These are phyloP conservation scores for Cantharellus cinnabarinus DNA, from an alignment of 768 basidiomycete species.

Conservation along the genomic window DNA sequence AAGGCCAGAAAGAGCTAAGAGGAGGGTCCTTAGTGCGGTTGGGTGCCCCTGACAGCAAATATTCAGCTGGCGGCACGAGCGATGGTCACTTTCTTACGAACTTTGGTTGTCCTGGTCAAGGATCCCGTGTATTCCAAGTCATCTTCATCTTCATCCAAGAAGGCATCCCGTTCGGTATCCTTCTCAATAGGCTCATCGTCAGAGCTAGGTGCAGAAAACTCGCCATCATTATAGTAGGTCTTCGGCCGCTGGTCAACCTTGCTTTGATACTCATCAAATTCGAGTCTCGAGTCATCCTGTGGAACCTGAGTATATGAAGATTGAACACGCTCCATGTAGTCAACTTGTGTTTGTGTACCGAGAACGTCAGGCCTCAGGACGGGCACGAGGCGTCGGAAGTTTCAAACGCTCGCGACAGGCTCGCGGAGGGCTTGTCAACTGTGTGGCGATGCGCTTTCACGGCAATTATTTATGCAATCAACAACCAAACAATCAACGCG, in stretches of 20 bases:
- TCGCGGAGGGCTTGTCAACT: no score
- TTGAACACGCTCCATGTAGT: no score
- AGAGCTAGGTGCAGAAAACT: slow-evolving; percentile 63
- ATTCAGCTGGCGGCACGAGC: not conserved
- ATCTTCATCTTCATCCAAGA: not conserved
- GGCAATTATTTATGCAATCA: no score
- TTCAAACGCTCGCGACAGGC: no score
- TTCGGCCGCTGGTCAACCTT: slow-evolving; percentile 11
- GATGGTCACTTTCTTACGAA: not conserved
- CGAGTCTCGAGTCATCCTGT: no score
- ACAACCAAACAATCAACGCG: no score
- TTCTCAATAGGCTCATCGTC: slow-evolving; percentile 30
- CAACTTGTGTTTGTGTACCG: no score
- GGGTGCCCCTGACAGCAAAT: not conserved
- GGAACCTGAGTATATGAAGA: not conserved
- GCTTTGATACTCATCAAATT: no score
- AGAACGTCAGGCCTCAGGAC: no score
- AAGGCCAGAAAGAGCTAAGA: slow-evolving; percentile 38
- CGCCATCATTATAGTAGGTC: slow-evolving; percentile 53
- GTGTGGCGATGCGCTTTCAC: no score
- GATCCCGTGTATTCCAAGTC: not conserved
- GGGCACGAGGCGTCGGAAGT: no score
- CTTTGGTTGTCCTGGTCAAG: not conserved
- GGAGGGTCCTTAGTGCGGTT: slow-evolving; percentile 30
- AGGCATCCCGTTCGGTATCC: not conserved